Percentiles rank a stretch among this genome's conserved stretches.
Evolutionary conservation across 2,329 filamentous ascomycete genomes (phyloP).

Genomic region (Claviceps citrina): DNA sequence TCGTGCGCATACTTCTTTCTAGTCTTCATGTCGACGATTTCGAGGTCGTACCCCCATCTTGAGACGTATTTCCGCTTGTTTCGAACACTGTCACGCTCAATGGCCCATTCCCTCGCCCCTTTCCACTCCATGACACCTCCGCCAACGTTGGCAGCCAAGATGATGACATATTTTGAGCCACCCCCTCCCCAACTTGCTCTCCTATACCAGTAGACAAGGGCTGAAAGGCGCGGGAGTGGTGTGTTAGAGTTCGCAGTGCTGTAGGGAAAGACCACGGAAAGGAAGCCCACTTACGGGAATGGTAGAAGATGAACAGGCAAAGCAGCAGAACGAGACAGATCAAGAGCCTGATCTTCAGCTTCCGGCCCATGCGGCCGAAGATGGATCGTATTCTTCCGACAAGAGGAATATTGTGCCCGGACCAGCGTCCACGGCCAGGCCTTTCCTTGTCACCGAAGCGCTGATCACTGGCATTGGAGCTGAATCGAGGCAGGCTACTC

Average conservation of each 20-base stretch:
- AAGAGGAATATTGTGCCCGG: slow-evolving; percentile 27
- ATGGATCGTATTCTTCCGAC: slow-evolving; percentile 31
- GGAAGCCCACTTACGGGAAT: slow-evolving; percentile 58
- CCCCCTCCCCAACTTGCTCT: slow-evolving; percentile 60
- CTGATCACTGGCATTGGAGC: slow-evolving; percentile 26
- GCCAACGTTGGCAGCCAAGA: slow-evolving; percentile 83
- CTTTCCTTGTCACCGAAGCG: slow-evolving; percentile 68
- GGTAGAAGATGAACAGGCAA: slow-evolving; percentile 50
- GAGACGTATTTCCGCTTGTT: slow-evolving; percentile 86
- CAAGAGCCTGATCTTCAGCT: slow-evolving; percentile 47
- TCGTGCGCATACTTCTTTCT: slow-evolving; percentile 98
- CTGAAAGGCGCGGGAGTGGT: slow-evolving; percentile 18
- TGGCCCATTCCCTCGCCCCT: slow-evolving; percentile 90
- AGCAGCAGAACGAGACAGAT: slow-evolving; percentile 44
- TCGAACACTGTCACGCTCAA: slow-evolving; percentile 85
- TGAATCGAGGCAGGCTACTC: slow-evolving; percentile 61
- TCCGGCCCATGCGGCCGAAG: slow-evolving; percentile 42
- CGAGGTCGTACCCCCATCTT: slow-evolving; percentile 86
- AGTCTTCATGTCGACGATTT: slow-evolving; percentile 96
- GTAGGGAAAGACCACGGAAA: too few relatives aligned
- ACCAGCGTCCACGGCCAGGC: slow-evolving; percentile 39
- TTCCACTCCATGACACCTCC: slow-evolving; percentile 99
- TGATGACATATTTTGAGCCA: slow-evolving; percentile 83
- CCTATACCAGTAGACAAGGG: slow-evolving; percentile 48
- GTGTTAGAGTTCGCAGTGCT: too few relatives aligned